Base-by-base conservation (phyloP, 139 green algal species). In the Edaphochlamys debaryana region DNA sequence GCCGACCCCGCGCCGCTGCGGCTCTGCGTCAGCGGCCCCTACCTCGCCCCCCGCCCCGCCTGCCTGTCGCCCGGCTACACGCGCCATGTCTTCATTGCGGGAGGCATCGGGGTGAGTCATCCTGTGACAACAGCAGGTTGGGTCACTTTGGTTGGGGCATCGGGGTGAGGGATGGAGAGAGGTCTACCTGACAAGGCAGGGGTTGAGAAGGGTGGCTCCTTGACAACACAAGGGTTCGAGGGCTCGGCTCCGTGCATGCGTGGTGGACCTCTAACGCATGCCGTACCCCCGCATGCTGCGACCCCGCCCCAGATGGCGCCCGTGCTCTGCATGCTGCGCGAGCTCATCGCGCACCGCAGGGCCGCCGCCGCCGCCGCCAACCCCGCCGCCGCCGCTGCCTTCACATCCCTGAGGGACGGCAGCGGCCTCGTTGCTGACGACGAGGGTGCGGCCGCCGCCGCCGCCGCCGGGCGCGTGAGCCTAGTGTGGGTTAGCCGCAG, bases 11-110 rank as follows among this genome's bases (percentile, higher is more conserved):
- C 22, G 11, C 25, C 75, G 0, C 20, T 82, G 27, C 9, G 17
- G 20, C 34, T 82, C 42, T 74, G 73, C 76, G 76, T 82, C 42
- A 82, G 76, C 66, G 76, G 76, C 25, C 76, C 76, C 56, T 82
- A 82, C 76, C 13, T 30, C 45, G 32, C 32, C 30, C n/a, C 58
- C 32, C 73, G 60, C 76, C 76, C 11, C 11, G 11, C 9, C 11
- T 54, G 27, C 54, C 34, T 48, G 42, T 38, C 70, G 27, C 20
- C 19, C 15, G 42, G 20, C 13, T 66, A 29, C 40, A 41, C 62
- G n/a, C 50, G 58, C 2, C 63, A 74, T 32, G 42, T 82, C 29
- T 82, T 82, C 42, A 54, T 82, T 29, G 63, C 63, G 2, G 76
- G 60, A n/a, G 76, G 60, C 60, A 66, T 82, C 27, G 76, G 76